Evolutionary conservation across 768 basidiomycete genomes (phyloP).

Genomic region (Phanerodontia chrysosporium): DNA sequence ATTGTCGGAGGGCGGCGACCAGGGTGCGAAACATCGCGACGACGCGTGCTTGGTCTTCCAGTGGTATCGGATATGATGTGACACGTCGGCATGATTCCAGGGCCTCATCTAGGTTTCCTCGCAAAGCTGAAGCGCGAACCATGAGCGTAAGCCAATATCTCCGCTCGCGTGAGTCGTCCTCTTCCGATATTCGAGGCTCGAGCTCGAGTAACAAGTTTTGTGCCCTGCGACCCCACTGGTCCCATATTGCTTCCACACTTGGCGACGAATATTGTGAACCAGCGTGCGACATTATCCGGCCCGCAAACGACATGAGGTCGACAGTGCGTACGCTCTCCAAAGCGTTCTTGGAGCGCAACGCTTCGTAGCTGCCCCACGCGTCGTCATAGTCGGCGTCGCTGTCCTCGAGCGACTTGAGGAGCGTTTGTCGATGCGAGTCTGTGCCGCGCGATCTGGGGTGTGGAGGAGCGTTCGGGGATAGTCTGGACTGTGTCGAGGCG

Average conservation of each 20-base stretch:
- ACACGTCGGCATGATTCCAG: constrained; percentile 25
- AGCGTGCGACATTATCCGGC: constrained; percentile 16
- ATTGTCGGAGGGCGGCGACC: constrained; percentile 31
- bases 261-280: not conserved
- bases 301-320: constrained; percentile 26
- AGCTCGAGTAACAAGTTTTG: constrained; percentile 28
- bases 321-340: constrained; percentile 18
- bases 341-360: constrained; percentile 10
- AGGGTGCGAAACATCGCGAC: constrained; percentile 36
- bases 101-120: constrained; percentile 34
- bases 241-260: constrained; percentile 15
- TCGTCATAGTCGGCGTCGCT: constrained; percentile 23
- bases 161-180: constrained; percentile 19
- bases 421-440: no score
- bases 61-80: constrained; percentile 16
- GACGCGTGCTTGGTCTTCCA: constrained; percentile 19
- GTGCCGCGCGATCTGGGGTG: no score
- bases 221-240: constrained; percentile 36
- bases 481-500: constrained; percentile 19
- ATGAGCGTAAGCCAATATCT: constrained; percentile 28
- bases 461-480: not conserved
- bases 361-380: constrained; percentile 38
- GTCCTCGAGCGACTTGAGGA: no score
- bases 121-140: constrained; percentile 32
- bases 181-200: constrained; percentile 19